Percentiles rank a stretch among this genome's conserved stretches.
Conservation (phyloP, 768 basidiomycete genomes). For the Gymnopilus junonius region DNA sequence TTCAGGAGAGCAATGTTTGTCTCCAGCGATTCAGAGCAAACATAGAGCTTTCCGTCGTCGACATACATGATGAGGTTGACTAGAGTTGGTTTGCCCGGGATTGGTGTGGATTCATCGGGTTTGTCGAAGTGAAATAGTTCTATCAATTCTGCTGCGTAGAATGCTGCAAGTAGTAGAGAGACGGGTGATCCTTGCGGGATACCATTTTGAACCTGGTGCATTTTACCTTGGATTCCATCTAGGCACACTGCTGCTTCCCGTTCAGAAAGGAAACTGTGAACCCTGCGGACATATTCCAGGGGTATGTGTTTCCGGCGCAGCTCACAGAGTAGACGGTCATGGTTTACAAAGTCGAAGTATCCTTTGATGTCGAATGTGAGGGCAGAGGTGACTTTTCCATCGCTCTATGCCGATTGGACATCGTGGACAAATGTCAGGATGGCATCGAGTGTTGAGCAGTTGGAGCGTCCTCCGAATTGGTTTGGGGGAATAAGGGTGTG, state of each 20-base stretch:
- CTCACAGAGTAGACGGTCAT: conserved; percentile 25
- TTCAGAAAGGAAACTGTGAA: conserved; percentile 26
- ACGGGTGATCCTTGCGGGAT: conserved; percentile 38
- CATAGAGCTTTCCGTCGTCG: conserved; percentile 33
- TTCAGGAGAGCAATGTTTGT: conserved; percentile 18
- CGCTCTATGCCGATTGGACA: conserved; percentile 27
- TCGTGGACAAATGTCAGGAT: conserved; percentile 28
- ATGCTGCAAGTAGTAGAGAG: conserved; percentile 30
- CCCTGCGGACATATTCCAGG: conserved; percentile 20
- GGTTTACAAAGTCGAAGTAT: conserved; percentile 32
- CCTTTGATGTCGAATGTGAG: conserved; percentile 34
- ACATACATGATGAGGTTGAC: conserved; percentile 30
- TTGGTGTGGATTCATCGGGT: conserved; percentile 4
- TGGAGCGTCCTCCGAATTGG: conserved; percentile 26
- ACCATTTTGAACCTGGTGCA: conserved; percentile 32
- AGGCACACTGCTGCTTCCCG: conserved; percentile 28
- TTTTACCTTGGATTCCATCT: conserved; percentile 23
- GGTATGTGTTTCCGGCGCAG: conserved; percentile 24
- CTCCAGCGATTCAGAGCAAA: conserved; percentile 26
- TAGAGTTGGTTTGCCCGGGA: conserved; percentile 16
- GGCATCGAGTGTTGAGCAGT: conserved; percentile 26
- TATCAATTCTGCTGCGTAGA: conserved; percentile 28
- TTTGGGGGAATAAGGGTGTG: conserved; percentile 26
- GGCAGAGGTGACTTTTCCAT: conserved; percentile 25
- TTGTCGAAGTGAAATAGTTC: conserved; percentile 19